Conservation (phyloP, 2,329 filamentous ascomycete genomes). For the Neurospora sp. region DNA sequence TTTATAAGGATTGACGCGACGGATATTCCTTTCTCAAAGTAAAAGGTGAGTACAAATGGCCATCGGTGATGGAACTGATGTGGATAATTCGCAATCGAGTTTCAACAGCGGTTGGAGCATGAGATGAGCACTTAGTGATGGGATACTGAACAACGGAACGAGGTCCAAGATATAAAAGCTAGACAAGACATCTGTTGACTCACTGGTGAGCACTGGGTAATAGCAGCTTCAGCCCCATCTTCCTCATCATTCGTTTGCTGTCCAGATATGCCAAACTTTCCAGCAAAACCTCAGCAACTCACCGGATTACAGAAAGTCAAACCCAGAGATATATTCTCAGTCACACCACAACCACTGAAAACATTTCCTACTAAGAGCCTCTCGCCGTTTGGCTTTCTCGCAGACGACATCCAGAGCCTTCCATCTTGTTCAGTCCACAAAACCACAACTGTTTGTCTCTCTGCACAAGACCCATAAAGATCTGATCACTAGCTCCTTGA, state of each 20-base stretch:
- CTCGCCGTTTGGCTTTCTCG: background rate
- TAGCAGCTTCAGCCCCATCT: background rate
- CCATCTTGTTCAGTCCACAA: background rate
- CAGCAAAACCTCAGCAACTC: background rate
- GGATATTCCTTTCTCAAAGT: background rate
- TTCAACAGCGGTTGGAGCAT: background rate
- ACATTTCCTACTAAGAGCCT: background rate
- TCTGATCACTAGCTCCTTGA: background rate
- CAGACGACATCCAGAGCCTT: background rate
- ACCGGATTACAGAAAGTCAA: background rate
- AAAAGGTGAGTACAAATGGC: no score
- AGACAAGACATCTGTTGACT: background rate
- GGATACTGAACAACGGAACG: fast-evolving
- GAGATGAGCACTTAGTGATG: background rate
- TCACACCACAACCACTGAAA: background rate
- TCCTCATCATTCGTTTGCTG: background rate
- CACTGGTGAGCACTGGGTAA: no score
- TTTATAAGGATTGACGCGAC: background rate
- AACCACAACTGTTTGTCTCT: background rate
- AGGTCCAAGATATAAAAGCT: background rate
- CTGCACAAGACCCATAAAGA: background rate
- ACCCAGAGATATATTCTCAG: background rate
- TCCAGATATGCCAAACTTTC: background rate
- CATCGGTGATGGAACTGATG: background rate
- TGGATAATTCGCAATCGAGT: fast-evolving